Evolutionary conservation across 345 rosid genomes (phyloP).

Genomic region (Eucalyptus marginata): DNA sequence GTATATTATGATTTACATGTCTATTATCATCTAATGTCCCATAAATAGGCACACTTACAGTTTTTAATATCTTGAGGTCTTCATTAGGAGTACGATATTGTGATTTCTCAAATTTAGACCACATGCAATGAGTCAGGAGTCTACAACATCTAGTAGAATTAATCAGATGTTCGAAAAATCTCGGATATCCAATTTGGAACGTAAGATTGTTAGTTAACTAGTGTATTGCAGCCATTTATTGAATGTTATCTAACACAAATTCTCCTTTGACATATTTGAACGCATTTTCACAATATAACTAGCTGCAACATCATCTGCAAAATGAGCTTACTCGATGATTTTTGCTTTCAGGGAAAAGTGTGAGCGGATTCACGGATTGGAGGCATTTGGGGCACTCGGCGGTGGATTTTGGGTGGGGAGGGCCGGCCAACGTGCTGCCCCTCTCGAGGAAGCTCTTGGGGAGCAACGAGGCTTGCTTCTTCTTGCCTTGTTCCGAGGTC

Average conservation of each 20-base stretch:
- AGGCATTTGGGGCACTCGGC: slow-evolving; percentile 72
- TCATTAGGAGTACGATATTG: not conserved
- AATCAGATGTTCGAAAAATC: not conserved
- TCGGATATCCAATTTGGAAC: not conserved
- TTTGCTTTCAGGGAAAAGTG: slow-evolving; percentile 19
- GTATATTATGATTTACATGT: not conserved
- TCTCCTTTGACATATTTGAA: not conserved
- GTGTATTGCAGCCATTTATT: not conserved
- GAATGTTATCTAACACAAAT: not conserved
- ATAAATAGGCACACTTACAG: not conserved
- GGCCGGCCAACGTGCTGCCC: slow-evolving; percentile 64
- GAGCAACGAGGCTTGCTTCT: slow-evolving; percentile 71
- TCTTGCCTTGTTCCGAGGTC: slow-evolving; percentile 61
- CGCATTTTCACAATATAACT: not conserved
- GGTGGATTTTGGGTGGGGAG: slow-evolving; percentile 90
- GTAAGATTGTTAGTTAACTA: not conserved
- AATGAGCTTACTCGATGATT: not conserved
- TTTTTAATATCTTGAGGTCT: not conserved
- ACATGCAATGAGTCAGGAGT: rapidly evolving
- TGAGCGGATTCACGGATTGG: slow-evolving; percentile 95
- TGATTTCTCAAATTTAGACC: not conserved
- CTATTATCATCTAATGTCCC: not conserved
- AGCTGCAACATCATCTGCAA: not conserved
- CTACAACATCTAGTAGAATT: not conserved
- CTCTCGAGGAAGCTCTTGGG: slow-evolving; percentile 54